Conservation (phyloP, 2,329 filamentous ascomycete genomes). For the Aspergillus tamarii region DNA sequence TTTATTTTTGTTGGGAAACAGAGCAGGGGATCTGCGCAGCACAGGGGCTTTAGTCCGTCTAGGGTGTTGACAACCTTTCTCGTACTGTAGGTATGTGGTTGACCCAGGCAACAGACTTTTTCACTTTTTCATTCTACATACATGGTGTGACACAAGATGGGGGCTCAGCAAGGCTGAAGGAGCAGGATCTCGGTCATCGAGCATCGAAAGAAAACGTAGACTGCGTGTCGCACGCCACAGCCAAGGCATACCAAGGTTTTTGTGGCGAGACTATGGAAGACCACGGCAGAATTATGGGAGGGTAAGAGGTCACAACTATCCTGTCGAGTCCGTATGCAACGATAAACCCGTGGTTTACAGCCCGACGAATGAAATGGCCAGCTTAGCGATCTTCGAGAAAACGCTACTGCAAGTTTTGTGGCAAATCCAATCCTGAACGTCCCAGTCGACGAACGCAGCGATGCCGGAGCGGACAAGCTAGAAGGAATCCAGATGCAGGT, state of each 20-base stretch:
- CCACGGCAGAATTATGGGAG: not conserved
- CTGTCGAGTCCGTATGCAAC: not conserved
- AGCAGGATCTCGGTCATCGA: too few relatives aligned
- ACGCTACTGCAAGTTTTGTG: not conserved
- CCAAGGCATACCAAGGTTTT: not conserved
- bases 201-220: too few relatives aligned
- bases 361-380: not conserved
- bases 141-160: not conserved
- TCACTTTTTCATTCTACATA: fast-evolving
- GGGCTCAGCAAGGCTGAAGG: not conserved
- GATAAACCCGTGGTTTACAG: not conserved
- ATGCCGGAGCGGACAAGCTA: not conserved
- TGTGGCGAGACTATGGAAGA: not conserved
- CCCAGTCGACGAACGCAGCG: not conserved
- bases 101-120: not conserved
- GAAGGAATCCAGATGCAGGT: not conserved
- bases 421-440: not conserved
- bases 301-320: not conserved
- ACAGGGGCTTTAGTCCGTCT: not conserved
- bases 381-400: not conserved
- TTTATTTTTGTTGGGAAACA: not conserved
- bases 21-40: not conserved
- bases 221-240: not conserved
- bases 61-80: not conserved
- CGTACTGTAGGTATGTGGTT: not conserved